A percentile compares a stretch with the other conserved stretches of the same genome.
phyloP scores from a whole-genome alignment of 2,329 filamentous ascomycete species.

The Phialophora verrucosa region DNA sequence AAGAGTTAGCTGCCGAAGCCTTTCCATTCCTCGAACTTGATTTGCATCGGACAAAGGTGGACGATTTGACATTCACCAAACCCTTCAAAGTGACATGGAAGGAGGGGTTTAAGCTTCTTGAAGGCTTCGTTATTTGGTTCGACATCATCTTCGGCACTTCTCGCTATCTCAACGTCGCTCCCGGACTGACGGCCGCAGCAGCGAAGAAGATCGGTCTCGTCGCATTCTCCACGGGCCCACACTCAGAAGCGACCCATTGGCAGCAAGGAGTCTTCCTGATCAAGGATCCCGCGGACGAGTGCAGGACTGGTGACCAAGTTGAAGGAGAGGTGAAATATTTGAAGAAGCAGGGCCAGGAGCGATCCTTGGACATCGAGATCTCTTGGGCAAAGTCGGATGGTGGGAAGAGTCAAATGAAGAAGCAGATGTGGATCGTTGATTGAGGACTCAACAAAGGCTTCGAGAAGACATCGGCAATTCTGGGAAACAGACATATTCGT shows the following conservation, averaged over 20 bases:
- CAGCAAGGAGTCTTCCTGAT: constrained; percentile 79
- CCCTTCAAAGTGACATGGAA: constrained; percentile 64
- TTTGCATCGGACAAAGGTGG: constrained; percentile 71
- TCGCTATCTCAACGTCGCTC: constrained; percentile 54
- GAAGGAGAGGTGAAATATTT: constrained; percentile 72
- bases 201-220: constrained; percentile 69
- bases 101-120: constrained; percentile 56
- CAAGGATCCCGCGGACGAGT: constrained; percentile 50
- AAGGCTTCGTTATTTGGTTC: constrained; percentile 91
- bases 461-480: neutral
- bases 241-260: constrained; percentile 83
- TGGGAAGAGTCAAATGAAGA: constrained; percentile 45
- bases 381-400: constrained; percentile 59
- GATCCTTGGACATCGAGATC: constrained; percentile 69
- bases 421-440: constrained; percentile 51
- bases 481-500: neutral
- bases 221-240: constrained; percentile 88
- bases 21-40: constrained; percentile 76
- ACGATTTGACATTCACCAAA: constrained; percentile 77
- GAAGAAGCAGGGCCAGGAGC: constrained; percentile 71
- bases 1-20: constrained; percentile 60
- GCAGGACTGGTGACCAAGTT: constrained; percentile 64
- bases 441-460: constrained; percentile 37
- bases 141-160: constrained; percentile 85
- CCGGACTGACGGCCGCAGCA: constrained; percentile 63